Percentiles rank a stretch among this genome's conserved stretches.
Evolutionary conservation across 805 yeast genomes (phyloP).

Genomic region (Kluyveromyces dobzhanskii): DNA sequence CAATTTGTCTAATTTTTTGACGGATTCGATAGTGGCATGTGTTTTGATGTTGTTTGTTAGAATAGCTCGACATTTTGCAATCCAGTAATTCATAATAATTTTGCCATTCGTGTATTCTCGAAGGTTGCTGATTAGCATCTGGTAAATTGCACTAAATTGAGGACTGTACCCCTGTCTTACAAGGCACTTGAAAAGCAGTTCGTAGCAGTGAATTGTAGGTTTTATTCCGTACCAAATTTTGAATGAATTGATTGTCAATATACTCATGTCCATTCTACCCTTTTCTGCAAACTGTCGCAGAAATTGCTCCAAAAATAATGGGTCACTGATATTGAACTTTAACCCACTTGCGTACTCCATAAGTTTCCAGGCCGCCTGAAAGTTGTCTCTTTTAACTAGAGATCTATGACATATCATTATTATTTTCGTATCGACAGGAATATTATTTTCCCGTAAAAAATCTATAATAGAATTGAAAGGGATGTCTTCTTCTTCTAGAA

Average conservation of each 20-base stretch:
- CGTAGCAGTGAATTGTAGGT: slow-evolving; percentile 29
- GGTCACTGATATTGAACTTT: slow-evolving; percentile 10
- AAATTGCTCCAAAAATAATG: slow-evolving; percentile 23
- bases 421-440: slow-evolving; percentile 20
- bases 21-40: slow-evolving; percentile 3
- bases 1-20: slow-evolving; percentile 4
- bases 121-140: slow-evolving; percentile 20
- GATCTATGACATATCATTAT: slow-evolving; percentile 21
- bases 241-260: slow-evolving; percentile 29
- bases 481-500: slow-evolving; percentile 17
- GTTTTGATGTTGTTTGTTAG: slow-evolving; percentile 15
- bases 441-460: slow-evolving; percentile 17
- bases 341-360: slow-evolving; percentile 13
- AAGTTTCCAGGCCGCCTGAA: slow-evolving; percentile 25
- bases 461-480: slow-evolving; percentile 16
- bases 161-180: slow-evolving; percentile 29
- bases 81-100: slow-evolving; percentile 17
- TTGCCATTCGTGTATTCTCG: slow-evolving; percentile 9
- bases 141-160: slow-evolving; percentile 18
- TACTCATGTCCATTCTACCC: slow-evolving; percentile 31
- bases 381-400: slow-evolving; percentile 23
- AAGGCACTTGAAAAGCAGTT: slow-evolving; percentile 28
- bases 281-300: slow-evolving; percentile 23
- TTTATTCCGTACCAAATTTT: slow-evolving; percentile 15
- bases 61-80: slow-evolving; percentile 21